Evolutionary conservation across 495 filamentous ascomycete species (phyloP).

Genomic region (Amniculicola lignicola): DNA sequence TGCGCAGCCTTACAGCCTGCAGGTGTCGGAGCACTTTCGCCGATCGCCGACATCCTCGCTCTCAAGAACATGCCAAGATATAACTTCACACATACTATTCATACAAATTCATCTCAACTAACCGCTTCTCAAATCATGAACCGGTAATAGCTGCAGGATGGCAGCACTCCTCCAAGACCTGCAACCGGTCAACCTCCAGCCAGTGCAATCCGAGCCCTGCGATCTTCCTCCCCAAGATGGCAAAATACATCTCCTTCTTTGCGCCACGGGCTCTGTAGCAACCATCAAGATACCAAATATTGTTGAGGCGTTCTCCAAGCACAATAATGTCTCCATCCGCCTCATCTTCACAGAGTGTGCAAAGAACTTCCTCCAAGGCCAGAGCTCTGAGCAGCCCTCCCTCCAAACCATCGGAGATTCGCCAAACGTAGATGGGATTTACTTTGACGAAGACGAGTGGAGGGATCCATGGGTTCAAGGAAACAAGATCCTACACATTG

Average conservation of each 20-base stretch:
- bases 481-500: slow-evolving; percentile 76
- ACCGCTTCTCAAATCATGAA: no score
- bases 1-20: no score
- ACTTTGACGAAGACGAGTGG: slow-evolving; percentile 81
- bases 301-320: slow-evolving; percentile 53
- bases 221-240: slow-evolving; percentile 47
- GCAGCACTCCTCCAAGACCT: background rate
- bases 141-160: no score
- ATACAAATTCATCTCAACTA: no score
- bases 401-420: slow-evolving; percentile 50
- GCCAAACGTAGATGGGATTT: slow-evolving; percentile 67
- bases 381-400: slow-evolving; percentile 66
- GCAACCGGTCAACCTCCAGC: slow-evolving; percentile 10
- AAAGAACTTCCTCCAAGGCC: slow-evolving; percentile 64
- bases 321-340: slow-evolving; percentile 68
- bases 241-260: slow-evolving; percentile 76
- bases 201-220: background rate
- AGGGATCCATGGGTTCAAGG: slow-evolving; percentile 65
- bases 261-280: slow-evolving; percentile 74
- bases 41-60: no score
- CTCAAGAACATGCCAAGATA: no score
- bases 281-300: slow-evolving; percentile 87
- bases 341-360: slow-evolving; percentile 73
- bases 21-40: no score
- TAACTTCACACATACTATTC: no score